Base-by-base conservation (phyloP, 805 yeast species). In the Osmozyma mogii region DNA sequence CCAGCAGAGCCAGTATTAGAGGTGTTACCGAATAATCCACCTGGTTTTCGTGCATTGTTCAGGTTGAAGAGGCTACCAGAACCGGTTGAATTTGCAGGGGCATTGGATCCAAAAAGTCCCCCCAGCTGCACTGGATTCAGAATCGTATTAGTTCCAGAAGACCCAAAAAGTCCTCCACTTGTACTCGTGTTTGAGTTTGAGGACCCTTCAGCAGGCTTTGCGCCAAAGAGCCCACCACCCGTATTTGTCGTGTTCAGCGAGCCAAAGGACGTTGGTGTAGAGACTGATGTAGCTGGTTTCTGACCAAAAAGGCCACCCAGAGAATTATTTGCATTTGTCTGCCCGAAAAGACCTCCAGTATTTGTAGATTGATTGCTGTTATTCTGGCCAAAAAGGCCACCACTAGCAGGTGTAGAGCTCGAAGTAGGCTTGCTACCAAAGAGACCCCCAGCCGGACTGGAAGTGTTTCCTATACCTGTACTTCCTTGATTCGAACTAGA, bases 301-400 rank as follows among this genome's bases (percentile, higher is more conserved):
- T 22, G 24, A 4, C 41, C 46, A 26, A 41, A 35, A 13, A 41
- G 28, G 4, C 38, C 40, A 4, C 38, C 34, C 1, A 35, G 25
- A 28, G 12, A 6, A 5, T 6, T 9, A 10, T 4, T 35, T 28
- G 31, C 18, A 27, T 24, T 32, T 5, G 29, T 21, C 21, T 29
- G 10, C 1, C 50, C 56, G 37, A 51, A 48, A 20, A 60, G 39
- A 4, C 66, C 64, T 18, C 58, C 56, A 17, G 43, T 34, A 24
- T 43, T 35, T 5, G 41, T 22, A 20, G 42, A 21, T 23, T 34
- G 31, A 24, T 21, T 33, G 22, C 30, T 41, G 23, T 23, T 36
- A 22, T 24, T 29, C 22, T 29, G 31, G 4, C 49, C 51, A 35
- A 45, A 43, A 15, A 41, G 29, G 15, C 47, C 41, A 25, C 50